Percentiles rank a stretch among this genome's conserved stretches.
Conservation (phyloP, 2,329 filamentous ascomycete species). For the Stagonosporopsis tanaceti region DNA sequence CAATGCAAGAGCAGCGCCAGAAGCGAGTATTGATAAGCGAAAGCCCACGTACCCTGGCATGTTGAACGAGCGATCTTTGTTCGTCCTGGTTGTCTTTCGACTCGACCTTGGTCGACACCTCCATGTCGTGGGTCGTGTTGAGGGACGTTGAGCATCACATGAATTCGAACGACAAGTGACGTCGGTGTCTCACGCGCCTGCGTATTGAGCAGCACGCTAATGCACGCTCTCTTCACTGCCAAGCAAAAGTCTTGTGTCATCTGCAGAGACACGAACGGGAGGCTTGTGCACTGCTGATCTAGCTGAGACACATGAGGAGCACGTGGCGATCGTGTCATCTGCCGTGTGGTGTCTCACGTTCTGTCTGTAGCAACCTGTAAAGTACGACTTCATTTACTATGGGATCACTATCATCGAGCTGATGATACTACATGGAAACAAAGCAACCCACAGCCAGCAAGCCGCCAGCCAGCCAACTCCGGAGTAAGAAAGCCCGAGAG, state of each 20-base stretch:
- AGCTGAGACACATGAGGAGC: slow-evolving; percentile 4
- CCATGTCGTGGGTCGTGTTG: slow-evolving; percentile 16
- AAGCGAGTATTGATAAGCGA: background rate
- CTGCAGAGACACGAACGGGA: slow-evolving; percentile 23
- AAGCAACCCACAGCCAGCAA: slow-evolving; percentile 5
- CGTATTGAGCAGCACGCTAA: slow-evolving; percentile 39
- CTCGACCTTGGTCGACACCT: slow-evolving; percentile 31
- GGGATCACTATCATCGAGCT: slow-evolving; percentile 19
- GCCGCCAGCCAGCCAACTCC: slow-evolving; percentile 2
- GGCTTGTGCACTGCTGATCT: slow-evolving; percentile 23
- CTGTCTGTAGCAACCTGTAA: background rate
- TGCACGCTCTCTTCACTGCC: slow-evolving; percentile 14
- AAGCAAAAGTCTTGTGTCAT: slow-evolving; percentile 3
- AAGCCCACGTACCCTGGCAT: slow-evolving; percentile 30
- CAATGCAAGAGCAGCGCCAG: too few relatives aligned
- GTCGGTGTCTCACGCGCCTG: slow-evolving; percentile 29
- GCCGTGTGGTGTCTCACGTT: background rate
- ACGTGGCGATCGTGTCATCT: slow-evolving; percentile 4
- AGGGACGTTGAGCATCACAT: slow-evolving; percentile 35
- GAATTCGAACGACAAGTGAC: slow-evolving; percentile 33
- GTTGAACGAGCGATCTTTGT: slow-evolving; percentile 23
- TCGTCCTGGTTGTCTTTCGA: slow-evolving; percentile 30
- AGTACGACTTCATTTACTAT: slow-evolving; percentile 20
- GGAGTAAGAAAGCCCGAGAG: background rate
- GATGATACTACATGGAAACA: slow-evolving; percentile 29